Evolutionary conservation across 805 yeast genomes (phyloP), one percentile per base, ranked within the genome.

Genomic region (Yamadazyma endophytica): DNA sequence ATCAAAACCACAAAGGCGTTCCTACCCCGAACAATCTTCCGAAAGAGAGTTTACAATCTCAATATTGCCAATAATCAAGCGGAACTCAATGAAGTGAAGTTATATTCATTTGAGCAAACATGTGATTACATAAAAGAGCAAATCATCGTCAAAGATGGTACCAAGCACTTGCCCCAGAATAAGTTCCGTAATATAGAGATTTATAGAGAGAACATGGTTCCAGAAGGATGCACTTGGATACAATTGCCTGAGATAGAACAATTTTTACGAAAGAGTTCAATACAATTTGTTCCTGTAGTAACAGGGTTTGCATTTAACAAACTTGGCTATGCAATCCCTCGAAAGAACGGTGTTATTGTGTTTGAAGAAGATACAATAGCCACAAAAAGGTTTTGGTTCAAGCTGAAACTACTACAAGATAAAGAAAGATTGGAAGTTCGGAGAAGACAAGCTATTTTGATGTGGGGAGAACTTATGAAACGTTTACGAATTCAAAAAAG

Each of bases 111-210:
- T 35, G 23, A 24, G 6, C 65, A 59, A 38, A 59, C 65, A 1
- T 49, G 61, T 27, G 42, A 52, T 0, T 52, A 43, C 36, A 44
- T 45, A 4, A 46, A 39, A 21, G 30, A 21, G 17, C 24, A 28
- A 17, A 29, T 51, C 2, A 17, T 28, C 4, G 30, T 29, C 13
- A 23, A 16, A 1, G 18, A 31, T 24, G 46, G 39, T 2, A 16
- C 21, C 8, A 22, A 28, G 2, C 8, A 17, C 4, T 36, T 56
- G 11, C 65, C 65, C 2, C 37, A 46, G 26, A 59, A 59, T 32
- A 36, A 44, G 29, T 58, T 40, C 32, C 62, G 63, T 1, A 56
- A 58, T 34, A 43, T 58, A 9, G 65, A 59, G 35, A 45, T 59
- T 1, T 59, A 35, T 31, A 43, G 43, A 15, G 39, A 37, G 3